Conservation (phyloP, 148 eudicot genomes). For the Rhododendron griersonianum region DNA sequence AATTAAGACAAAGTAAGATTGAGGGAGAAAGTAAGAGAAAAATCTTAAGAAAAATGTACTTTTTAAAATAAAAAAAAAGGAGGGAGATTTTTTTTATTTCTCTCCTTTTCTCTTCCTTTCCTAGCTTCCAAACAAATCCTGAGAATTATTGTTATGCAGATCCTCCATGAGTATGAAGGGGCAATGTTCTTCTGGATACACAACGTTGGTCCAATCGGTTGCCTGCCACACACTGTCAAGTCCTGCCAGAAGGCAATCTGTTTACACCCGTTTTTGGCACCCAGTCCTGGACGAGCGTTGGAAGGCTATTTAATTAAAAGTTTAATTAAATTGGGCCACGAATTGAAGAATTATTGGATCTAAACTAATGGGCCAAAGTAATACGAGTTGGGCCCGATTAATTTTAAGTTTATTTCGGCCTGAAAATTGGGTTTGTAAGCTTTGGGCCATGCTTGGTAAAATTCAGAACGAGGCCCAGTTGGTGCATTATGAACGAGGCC, state of each 20-base stretch:
- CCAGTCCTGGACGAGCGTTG: too few relatives aligned
- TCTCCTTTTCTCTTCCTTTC: neutral
- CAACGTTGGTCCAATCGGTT: conserved; percentile 16
- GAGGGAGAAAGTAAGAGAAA: neutral
- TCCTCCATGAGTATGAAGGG: conserved; percentile 14
- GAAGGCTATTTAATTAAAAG: too few relatives aligned
- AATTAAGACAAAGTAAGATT: neutral
- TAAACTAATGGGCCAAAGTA: too few relatives aligned
- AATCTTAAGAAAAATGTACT: neutral
- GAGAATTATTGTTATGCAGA: neutral
- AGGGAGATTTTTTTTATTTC: neutral
- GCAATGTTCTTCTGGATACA: conserved; percentile 23
- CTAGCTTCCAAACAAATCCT: neutral
- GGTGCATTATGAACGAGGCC: too few relatives aligned
- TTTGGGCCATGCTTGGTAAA: too few relatives aligned
- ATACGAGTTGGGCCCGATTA: too few relatives aligned
- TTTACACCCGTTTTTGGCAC: too few relatives aligned
- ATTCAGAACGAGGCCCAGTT: too few relatives aligned
- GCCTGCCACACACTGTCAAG: conserved; percentile 9
- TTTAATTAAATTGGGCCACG: too few relatives aligned
- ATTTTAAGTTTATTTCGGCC: too few relatives aligned
- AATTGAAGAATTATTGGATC: too few relatives aligned
- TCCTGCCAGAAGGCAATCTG: neutral
- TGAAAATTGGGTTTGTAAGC: too few relatives aligned
- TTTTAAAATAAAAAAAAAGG: neutral